phyloP scores from a whole-genome alignment of 148 eudicot species.

The Persicaria maculosa region DNA sequence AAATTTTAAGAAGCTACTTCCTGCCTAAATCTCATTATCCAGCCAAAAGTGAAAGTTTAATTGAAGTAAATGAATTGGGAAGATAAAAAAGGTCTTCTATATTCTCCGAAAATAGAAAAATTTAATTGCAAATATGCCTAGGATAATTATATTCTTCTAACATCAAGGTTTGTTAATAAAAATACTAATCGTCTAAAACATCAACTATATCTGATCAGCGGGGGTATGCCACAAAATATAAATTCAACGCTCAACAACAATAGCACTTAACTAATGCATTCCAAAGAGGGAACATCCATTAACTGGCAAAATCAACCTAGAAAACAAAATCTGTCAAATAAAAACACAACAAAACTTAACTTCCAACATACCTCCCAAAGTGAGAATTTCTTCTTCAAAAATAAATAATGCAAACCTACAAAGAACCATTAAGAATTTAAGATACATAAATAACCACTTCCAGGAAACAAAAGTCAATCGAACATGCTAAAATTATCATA shows the following conservation, averaged over 20 bases:
- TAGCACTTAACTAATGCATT: background rate
- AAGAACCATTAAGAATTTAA: background rate
- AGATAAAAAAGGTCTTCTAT: too few species aligned
- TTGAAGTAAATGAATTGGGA: too few species aligned
- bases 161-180: too few species aligned
- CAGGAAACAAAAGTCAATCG: background rate
- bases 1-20: slow-evolving; percentile 8
- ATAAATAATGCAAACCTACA: background rate
- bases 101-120: too few species aligned
- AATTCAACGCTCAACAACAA: background rate
- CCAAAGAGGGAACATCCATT: background rate
- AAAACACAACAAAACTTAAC: background rate
- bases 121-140: too few species aligned
- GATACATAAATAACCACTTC: background rate
- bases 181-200: too few species aligned
- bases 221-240: background rate
- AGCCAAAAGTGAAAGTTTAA: too few species aligned
- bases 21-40: background rate
- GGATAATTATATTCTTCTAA: too few species aligned
- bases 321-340: background rate
- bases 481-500: background rate
- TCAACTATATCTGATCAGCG: too few species aligned
- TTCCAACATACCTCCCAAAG: background rate
- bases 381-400: background rate
- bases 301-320: background rate